Base-by-base conservation (phyloP, 257 asterid genomes). In the Rehmannia glutinosa region DNA sequence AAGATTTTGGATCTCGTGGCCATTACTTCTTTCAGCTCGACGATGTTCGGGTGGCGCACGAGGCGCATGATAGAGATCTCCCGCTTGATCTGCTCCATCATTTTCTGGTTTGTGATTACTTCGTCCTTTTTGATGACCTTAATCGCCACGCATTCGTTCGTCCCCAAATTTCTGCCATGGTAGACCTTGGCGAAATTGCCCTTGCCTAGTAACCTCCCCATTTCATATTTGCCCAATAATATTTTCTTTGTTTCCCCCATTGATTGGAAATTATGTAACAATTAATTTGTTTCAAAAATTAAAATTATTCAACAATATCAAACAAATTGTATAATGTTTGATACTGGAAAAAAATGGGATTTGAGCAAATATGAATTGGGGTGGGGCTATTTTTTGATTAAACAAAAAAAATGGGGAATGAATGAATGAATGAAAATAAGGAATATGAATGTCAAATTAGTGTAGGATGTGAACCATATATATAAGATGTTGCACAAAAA, bases 61-160 rank as follows among this genome's bases (percentile, higher is more conserved):
- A 73, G 77, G 41, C 86, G 81, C 83, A 78, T 81, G 46, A 81
- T 72, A 0, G 86, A 71, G 53, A 81, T 81, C 41, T 81, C 86
- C 1, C 83, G 66, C 64, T 70, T 73, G 75, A 81, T 81, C 52
- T 81, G 81, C 39, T 81, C 83, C 81, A 77, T 77, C 77, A 71
- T 67, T 12, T 25, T 24, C 25, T 59, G 67, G 35, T 70, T 59
- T 43, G 66, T 75, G 53, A 72, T 67, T 27, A 71, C 72, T 25
- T 57, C 68, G 47, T 77, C 83, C 47, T 77, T 81, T 64, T 73
- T 81, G 53, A 81, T 81, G 8, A 71, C 83, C 68, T 81, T 81
- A 11, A 81, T 59, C 38, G 86, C 83, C 32, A 81, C 83, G 24
- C 64, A 39, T 55, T 77, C 77, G 36, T 42, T 45, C 1, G 78